phyloP scores from a whole-genome alignment of 352 stramenopile genomes.

The Phytophthora colocasiae region DNA sequence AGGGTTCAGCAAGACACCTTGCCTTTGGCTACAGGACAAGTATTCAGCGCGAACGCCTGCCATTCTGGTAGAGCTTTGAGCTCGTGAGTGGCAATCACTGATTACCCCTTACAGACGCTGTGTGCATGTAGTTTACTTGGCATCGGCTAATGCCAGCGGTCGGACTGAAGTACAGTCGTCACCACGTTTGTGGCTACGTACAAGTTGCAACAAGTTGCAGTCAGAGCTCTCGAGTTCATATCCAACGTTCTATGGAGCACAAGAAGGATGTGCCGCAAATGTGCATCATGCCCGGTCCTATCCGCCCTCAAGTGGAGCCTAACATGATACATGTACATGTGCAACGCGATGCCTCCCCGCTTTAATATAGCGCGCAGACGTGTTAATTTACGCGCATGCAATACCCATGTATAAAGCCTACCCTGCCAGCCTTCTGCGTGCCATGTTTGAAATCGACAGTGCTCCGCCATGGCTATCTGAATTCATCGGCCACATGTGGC shows the following conservation, averaged over 20 bases:
- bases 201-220: constrained; percentile 1
- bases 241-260: constrained; percentile 9
- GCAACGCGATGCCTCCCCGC: too few relatives aligned
- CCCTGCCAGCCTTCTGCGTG: too few relatives aligned
- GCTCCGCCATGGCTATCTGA: not conserved
- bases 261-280: not conserved
- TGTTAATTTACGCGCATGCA: too few relatives aligned
- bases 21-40: constrained; percentile 27
- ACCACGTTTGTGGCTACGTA: not conserved
- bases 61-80: constrained; percentile 6
- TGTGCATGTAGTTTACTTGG: not conserved
- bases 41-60: constrained; percentile 27
- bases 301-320: not conserved
- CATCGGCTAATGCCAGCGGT: not conserved
- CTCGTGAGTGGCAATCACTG: not conserved
- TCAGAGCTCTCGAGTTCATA: not conserved
- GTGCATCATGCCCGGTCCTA: not conserved
- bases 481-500: constrained; percentile 7
- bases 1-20: constrained; percentile 28
- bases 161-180: not conserved
- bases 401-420: too few relatives aligned
- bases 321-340: not conserved
- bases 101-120: not conserved
- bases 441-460: too few relatives aligned
- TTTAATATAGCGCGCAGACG: too few relatives aligned